Conservation (phyloP, 2,329 filamentous ascomycete genomes). For the Alternaria hordeiaustralica region DNA sequence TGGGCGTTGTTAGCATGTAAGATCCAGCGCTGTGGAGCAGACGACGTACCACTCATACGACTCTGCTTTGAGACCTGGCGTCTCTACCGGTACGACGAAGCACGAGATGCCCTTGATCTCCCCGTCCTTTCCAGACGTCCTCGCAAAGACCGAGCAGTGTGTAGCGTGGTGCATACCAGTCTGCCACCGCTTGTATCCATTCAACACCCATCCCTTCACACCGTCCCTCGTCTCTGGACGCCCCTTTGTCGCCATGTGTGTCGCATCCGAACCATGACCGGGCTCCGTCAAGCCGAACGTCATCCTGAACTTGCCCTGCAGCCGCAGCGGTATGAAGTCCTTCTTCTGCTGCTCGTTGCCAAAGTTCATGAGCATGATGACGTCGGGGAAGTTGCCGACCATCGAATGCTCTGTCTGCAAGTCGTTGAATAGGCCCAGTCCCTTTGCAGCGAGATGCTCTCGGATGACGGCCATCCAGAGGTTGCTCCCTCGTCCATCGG, state of each 20-base stretch:
- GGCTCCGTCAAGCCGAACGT: constrained; percentile 70
- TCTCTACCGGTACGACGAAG: constrained; percentile 63
- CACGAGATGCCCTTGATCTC: constrained; percentile 65
- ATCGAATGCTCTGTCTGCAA: constrained; percentile 69
- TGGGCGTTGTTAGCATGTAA: constrained; percentile 17
- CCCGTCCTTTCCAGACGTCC: constrained; percentile 62
- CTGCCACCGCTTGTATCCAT: constrained; percentile 70
- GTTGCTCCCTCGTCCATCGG: constrained; percentile 56
- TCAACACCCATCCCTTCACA: constrained; percentile 59
- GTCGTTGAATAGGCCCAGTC: constrained; percentile 67
- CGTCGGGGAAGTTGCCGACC: constrained; percentile 67
- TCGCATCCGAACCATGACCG: constrained; percentile 67
- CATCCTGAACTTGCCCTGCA: constrained; percentile 61
- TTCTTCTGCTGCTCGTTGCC: constrained; percentile 62
- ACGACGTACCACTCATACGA: constrained; percentile 62
- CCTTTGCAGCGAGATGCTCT: constrained; percentile 65
- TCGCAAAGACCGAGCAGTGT: constrained; percentile 67
- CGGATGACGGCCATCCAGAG: constrained; percentile 69
- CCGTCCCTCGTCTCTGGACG: constrained; percentile 53
- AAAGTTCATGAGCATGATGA: constrained; percentile 68
- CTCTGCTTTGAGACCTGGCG: constrained; percentile 60
- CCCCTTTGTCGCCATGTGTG: constrained; percentile 65
- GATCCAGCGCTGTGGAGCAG: background rate
- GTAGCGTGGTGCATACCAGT: constrained; percentile 68
- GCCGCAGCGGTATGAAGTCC: constrained; percentile 60